Evolutionary conservation across 1,284 basidiomycete genomes (phyloP), one percentile per base, ranked within the genome.

Genomic region (Moesziomyces parantarcticus): DNA sequence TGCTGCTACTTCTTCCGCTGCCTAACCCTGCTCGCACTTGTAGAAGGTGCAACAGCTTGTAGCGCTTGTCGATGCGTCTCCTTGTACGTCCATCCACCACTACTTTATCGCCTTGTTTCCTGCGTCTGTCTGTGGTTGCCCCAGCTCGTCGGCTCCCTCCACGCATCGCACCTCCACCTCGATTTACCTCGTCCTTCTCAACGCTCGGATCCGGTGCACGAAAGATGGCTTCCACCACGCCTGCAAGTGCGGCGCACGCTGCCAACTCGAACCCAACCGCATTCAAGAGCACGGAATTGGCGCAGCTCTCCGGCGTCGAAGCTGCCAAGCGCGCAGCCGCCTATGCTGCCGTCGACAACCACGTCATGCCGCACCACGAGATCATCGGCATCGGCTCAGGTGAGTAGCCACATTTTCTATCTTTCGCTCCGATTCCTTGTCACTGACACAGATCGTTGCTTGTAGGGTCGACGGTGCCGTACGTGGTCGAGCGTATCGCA

Each of bases 401-500:
- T 76, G 34, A 50, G 76, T 61, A 42, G 20, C 25, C 18, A 1
- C 1, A 26, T 8, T 26, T 16, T 20, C 20, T 1, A 14, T n/a
- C n/a, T n/a, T n/a, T n/a, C 23, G 16, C 6, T 16, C 3, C 11
- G 41, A 18, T 34, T 43, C 18, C 18, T 21, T 16, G 22, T n/a
- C 6, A 22, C 22, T 46, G 21, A 44, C 43, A 44, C 11, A 14
- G 1, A 22, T 36, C n/a, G 20, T 29, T 3, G 11, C 3, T 18
- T 2, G 0, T 13, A 83, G 92, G 96, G 32, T 97, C 94, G 1
- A 99, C 97, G 0, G 96, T 99, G 0, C 95, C 95, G 1, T 99
- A 97, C 83, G 95, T 97, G 56, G 94, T 99, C 39, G 95, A 99
- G 80, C 88, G 95, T 42, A 96, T 99, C 64, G 88, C 94, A 9